Evolutionary conservation across 805 yeast species (phyloP).

Genomic region (Wickerhamiella brachini): DNA sequence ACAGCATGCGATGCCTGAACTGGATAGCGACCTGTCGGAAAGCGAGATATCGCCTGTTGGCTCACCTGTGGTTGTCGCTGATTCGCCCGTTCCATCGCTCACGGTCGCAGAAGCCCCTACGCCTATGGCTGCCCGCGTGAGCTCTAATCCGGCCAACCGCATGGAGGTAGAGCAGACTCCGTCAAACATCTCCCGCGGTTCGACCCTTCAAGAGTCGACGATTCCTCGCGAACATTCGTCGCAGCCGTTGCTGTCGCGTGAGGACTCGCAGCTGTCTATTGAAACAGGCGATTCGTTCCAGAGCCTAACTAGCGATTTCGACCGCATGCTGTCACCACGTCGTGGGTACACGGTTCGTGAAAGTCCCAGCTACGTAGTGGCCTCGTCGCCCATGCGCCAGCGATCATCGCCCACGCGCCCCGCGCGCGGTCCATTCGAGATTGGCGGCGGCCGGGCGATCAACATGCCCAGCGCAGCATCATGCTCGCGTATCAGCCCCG

Average conservation of each 20-base stretch:
- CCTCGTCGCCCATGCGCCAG: neutral
- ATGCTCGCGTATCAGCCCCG: neutral
- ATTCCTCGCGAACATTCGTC: neutral
- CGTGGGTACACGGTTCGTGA: constrained; percentile 7
- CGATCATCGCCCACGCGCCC: constrained; percentile 1
- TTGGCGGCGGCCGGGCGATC: neutral
- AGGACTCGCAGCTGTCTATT: neutral
- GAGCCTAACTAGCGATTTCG: neutral
- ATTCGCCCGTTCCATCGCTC: too few species aligned
- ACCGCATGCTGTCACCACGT: neutral
- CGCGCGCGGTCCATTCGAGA: neutral
- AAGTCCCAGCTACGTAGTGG: constrained; percentile 1
- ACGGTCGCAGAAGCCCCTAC: neutral
- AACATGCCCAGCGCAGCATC: neutral
- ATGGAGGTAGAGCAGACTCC: neutral
- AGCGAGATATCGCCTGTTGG: neutral
- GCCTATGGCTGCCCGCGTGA: neutral
- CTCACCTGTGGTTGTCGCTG: neutral
- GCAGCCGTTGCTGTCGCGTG: neutral
- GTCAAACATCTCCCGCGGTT: neutral
- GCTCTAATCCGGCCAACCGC: neutral
- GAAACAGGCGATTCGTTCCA: constrained; percentile 1
- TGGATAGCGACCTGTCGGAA: constrained; percentile 13
- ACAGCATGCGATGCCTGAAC: constrained; percentile 2
- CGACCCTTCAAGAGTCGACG: neutral